Evolutionary conservation across 1,284 basidiomycete species (phyloP), one percentile per base, ranked within the genome.

Genomic region (Cryptococcus neoformans): DNA sequence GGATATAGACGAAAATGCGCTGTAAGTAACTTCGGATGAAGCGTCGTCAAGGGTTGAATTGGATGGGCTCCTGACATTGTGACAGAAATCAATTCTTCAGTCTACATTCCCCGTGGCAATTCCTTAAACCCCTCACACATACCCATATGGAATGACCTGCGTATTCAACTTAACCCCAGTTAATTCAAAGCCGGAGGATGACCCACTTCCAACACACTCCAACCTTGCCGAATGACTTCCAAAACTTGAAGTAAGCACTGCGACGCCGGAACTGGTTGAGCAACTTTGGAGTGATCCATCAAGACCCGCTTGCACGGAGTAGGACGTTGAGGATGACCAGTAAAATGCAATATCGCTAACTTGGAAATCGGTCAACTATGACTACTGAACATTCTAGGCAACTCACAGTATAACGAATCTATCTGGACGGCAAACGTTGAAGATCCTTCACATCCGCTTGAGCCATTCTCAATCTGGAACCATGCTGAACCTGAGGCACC

Each of bases 21-120:
- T 45, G 52, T 72, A 72, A 6, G 49, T 56, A 17, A 72, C 62
- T 35, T 40, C n/a, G 2, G 53, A 36, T 1, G 65, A 64, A 8
- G 62, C 49, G 48, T 72, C 70, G 57, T 72, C 70, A 2, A 70
- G 49, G 3, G 68, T 69, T 2, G 49, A 37, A 40, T 72, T 72
- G 2, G 37, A 36, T 14, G 56, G 54, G 6, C 44, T 36, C 14
- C 65, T 68, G 36, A 44, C 28, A 14, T 17, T 16, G 12, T 36
- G 34, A 17, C 4, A 21, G 34, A 11, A 6, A 16, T 52, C 39
- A 51, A 36, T 44, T 36, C 21, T 21, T 21, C 49, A 34, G 21
- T 39, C 5, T 11, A 44, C 42, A 9, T 17, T 12, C 14, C 14
- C 21, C 42, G 42, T 16, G 42, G 39, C 39, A 11, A 53, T 38